Conservation (phyloP, 352 stramenopile genomes). For the Globisporangium camurandrum region DNA sequence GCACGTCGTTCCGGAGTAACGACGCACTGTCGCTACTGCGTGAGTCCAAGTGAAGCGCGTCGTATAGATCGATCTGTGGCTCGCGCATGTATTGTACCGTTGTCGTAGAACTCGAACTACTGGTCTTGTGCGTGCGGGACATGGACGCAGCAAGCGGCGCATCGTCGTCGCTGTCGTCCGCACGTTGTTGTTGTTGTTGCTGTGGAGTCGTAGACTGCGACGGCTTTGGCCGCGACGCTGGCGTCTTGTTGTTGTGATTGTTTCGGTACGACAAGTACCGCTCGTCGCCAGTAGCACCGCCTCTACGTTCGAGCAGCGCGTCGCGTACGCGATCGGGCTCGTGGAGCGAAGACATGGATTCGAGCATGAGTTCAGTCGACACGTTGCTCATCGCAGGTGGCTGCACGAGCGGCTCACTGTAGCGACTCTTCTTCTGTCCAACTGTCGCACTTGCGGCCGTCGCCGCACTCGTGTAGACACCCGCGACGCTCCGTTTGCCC, state of each 20-base stretch:
- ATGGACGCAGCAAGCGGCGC: not conserved
- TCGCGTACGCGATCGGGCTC: not conserved
- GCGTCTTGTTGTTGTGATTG: conserved; percentile 9
- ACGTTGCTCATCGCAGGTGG: not conserved
- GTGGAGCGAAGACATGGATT: conserved; percentile 7
- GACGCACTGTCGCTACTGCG: conserved; percentile 22
- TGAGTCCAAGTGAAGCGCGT: conserved; percentile 39
- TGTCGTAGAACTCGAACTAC: conserved; percentile 3
- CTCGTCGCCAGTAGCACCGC: not conserved
- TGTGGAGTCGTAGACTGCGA: too few relatives aligned
- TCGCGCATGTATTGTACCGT: conserved; percentile 20
- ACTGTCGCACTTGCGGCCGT: not conserved
- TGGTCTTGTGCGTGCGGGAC: conserved; percentile 3
- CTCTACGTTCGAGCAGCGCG: not conserved
- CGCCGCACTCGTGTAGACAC: conserved; percentile 2
- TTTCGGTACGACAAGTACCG: conserved; percentile 39
- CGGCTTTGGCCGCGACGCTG: not conserved
- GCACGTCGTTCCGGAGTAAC: conserved; percentile 22
- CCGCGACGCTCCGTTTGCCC: conserved; percentile 7
- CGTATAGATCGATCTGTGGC: conserved; percentile 52
- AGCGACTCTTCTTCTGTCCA: conserved; percentile 11
- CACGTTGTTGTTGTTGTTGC: too few relatives aligned
- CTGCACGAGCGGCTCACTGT: conserved; percentile 13
- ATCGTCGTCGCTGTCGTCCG: conserved; percentile 4
- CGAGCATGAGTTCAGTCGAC: not conserved